phyloP scores from a whole-genome alignment of 2,329 filamentous ascomycete genomes.

The Ceratocystis alfenasii region DNA sequence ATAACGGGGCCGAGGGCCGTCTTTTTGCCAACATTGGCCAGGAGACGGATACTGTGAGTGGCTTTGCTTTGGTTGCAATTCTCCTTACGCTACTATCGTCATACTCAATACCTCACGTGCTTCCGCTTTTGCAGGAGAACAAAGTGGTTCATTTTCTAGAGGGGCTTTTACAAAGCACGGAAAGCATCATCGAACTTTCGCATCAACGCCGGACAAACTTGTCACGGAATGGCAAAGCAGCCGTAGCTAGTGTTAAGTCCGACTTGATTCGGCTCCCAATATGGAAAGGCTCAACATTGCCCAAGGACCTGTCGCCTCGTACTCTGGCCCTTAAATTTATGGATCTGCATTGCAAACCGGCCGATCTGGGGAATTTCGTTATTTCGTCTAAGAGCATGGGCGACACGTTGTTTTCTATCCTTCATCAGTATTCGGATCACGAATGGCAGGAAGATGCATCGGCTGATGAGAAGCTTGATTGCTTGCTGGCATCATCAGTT shows the following conservation, averaged over 20 bases:
- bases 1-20: conserved; percentile 58
- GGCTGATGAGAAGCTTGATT: conserved; percentile 21
- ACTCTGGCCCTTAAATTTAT: conserved; percentile 41
- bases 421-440: conserved; percentile 18
- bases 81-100: conserved; percentile 50
- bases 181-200: conserved; percentile 48
- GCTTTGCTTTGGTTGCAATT: conserved; percentile 53
- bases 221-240: conserved; percentile 49
- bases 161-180: conserved; percentile 40
- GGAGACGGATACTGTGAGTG: conserved; percentile 49
- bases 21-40: conserved; percentile 51
- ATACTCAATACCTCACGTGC: conserved; percentile 47
- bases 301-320: conserved; percentile 46
- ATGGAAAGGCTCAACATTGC: conserved; percentile 44
- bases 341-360: conserved; percentile 20
- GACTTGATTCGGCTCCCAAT: conserved; percentile 42
- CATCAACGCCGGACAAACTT: conserved; percentile 57
- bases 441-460: conserved; percentile 20
- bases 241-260: conserved; percentile 43
- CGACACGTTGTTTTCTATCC: conserved; percentile 24
- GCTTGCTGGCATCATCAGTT: conserved; percentile 33
- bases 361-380: conserved; percentile 19
- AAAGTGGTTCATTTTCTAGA: conserved; percentile 44
- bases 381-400: conserved; percentile 21
- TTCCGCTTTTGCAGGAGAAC: conserved; percentile 45